Evolutionary conservation across 805 yeast genomes (phyloP), one percentile per base, ranked within the genome.

Genomic region (Suhomyces pyralidae): DNA sequence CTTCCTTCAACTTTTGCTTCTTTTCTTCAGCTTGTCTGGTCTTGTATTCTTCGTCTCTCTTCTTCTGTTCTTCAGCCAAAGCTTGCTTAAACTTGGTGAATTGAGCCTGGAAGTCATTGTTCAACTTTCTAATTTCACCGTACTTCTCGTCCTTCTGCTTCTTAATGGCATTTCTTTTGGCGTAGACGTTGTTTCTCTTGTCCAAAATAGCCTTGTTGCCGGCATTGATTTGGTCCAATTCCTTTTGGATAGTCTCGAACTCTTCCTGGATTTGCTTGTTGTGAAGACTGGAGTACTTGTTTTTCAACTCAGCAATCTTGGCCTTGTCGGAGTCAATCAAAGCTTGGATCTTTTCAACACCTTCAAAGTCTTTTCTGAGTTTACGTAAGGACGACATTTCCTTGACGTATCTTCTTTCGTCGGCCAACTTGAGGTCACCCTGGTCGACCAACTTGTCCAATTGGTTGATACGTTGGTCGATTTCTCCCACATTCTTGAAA

Each of bases 331-430:
- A 78, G 64, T 90, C 97, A 66, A 93, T 85, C 44, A 86, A 81
- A 61, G 82, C 82, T 77, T 90, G 97, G 62, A 82, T 81, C 62
- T 82, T 81, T 65, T 85, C 91, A 61, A 92, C 77, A 46, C 81
- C 78, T 48, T 83, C 82, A 67, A 90, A 88, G 69, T 86, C 92
- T 70, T 86, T 87, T 65, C 85, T 83, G 66, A 88, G 74, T 74
- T 89, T 90, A 73, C 93, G 85, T 69, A 94, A 81, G 45, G 85
- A 71, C 49, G 90, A 81, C 79, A 90, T 88, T 74, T 93, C 98
- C 74, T 88, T 88, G 60, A 94, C 83, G 58, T 79, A 73, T 66
- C 84, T 81, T 77, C 90, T 86, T 80, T 94, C 99, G 58, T 93
- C 97, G 50, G 91, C 97, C 65, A 94, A 83, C 62, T 89, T 82